A percentile compares a stretch with the other conserved stretches of the same genome.
Evolutionary conservation across 2,329 filamentous ascomycete genomes (phyloP).

Genomic region (Paraphoma chrysanthemicola): DNA sequence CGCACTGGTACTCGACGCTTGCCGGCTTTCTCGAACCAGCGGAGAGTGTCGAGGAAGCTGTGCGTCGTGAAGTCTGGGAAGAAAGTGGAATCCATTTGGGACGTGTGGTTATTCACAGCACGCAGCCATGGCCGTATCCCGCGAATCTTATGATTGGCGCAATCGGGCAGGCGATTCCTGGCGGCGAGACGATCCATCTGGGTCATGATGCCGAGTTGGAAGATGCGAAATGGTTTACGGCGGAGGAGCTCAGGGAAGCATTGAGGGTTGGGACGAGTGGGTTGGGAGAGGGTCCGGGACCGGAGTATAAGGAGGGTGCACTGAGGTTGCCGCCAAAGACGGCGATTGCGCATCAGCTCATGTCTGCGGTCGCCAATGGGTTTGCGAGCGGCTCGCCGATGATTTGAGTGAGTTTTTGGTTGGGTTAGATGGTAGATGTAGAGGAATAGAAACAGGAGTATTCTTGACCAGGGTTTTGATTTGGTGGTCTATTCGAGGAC

Average conservation of each 20-base stretch:
- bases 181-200: constrained; percentile 80
- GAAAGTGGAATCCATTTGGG: constrained; percentile 57
- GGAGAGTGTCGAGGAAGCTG: constrained; percentile 59
- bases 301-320: constrained; percentile 76
- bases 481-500: constrained; percentile 70
- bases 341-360: constrained; percentile 90
- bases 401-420: constrained; percentile 41
- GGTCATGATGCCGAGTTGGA: constrained; percentile 92
- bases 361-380: constrained; percentile 79
- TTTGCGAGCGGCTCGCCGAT: constrained; percentile 65
- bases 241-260: constrained; percentile 82
- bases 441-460: background rate
- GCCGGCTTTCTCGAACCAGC: constrained; percentile 61
- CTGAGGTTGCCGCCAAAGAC: constrained; percentile 83
- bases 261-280: constrained; percentile 71
- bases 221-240: constrained; percentile 83
- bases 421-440: background rate
- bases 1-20: constrained; percentile 87
- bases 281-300: constrained; percentile 68
- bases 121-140: constrained; percentile 62
- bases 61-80: constrained; percentile 60
- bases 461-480: background rate
- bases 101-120: constrained; percentile 59
- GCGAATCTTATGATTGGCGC: constrained; percentile 67
- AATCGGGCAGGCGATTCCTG: constrained; percentile 82